Evolutionary conservation across 257 asterid genomes (phyloP).

Genomic region (Scutellaria galericulata): DNA sequence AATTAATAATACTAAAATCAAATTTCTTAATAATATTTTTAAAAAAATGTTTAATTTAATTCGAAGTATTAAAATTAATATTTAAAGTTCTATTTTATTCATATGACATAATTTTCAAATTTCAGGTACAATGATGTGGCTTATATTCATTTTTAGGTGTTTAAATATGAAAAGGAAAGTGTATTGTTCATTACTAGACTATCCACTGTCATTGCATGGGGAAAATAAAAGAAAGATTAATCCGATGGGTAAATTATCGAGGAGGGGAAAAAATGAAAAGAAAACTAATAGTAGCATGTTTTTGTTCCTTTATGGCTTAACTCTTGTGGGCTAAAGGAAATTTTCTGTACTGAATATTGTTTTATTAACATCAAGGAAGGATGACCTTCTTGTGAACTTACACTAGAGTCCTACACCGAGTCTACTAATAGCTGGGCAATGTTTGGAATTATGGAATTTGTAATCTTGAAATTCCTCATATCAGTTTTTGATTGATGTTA

Average conservation of each 20-base stretch:
- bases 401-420: neutral
- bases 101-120: neutral
- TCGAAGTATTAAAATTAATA: too few relatives aligned
- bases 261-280: neutral
- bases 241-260: neutral
- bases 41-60: too few relatives aligned
- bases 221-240: neutral
- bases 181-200: neutral
- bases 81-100: neutral
- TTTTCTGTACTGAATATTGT: neutral
- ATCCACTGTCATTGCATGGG: neutral
- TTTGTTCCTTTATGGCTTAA: neutral
- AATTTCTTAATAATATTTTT: too few relatives aligned
- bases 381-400: neutral
- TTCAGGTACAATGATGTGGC: neutral
- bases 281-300: neutral
- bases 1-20: too few relatives aligned
- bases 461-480: neutral
- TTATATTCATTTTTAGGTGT: neutral
- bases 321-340: neutral
- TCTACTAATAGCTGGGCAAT: neutral
- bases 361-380: neutral
- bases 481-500: neutral
- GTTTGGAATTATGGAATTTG: neutral
- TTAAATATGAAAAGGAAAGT: neutral